Percentiles rank a stretch among this genome's conserved stretches.
These are phyloP conservation scores for Candida sakaeoensis DNA, from an alignment of 805 yeast genomes.

Conservation along the genomic window DNA sequence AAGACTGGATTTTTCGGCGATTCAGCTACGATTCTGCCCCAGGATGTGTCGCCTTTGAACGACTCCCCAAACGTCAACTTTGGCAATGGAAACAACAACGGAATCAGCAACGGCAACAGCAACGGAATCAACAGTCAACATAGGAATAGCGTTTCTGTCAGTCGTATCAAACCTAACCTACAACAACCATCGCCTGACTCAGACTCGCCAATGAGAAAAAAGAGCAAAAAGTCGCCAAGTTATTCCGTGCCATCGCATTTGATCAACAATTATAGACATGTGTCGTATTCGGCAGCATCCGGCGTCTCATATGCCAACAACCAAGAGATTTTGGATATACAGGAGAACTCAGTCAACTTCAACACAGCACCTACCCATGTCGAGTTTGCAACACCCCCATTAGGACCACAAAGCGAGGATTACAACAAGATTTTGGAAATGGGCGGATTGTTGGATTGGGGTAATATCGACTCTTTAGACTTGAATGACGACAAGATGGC, in stretches of 20 bases:
- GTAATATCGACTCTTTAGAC: constrained; percentile 26
- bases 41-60: constrained; percentile 14
- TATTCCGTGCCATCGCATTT: constrained; percentile 1
- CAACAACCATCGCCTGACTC: constrained; percentile 11
- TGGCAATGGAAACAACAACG: too few relatives aligned
- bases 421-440: constrained; percentile 9
- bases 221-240: constrained; percentile 1
- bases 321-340: constrained; percentile 39
- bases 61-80: constrained; percentile 23
- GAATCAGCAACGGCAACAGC: too few relatives aligned
- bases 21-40: constrained; percentile 2
- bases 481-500: constrained; percentile 16
- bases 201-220: constrained; percentile 3
- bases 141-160: constrained; percentile 10
- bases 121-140: constrained; percentile 9
- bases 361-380: constrained; percentile 59
- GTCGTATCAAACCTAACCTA: neutral
- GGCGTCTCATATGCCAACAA: constrained; percentile 56
- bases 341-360: constrained; percentile 19
- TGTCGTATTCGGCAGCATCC: constrained; percentile 64
- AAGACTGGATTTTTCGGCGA: constrained; percentile 13
- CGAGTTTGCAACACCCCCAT: constrained; percentile 79
- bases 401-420: constrained; percentile 11
- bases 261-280: constrained; percentile 35
- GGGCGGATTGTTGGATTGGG: constrained; percentile 29